phyloP scores from a whole-genome alignment of 495 filamentous ascomycete species.

The Aeminium ludgeri region DNA sequence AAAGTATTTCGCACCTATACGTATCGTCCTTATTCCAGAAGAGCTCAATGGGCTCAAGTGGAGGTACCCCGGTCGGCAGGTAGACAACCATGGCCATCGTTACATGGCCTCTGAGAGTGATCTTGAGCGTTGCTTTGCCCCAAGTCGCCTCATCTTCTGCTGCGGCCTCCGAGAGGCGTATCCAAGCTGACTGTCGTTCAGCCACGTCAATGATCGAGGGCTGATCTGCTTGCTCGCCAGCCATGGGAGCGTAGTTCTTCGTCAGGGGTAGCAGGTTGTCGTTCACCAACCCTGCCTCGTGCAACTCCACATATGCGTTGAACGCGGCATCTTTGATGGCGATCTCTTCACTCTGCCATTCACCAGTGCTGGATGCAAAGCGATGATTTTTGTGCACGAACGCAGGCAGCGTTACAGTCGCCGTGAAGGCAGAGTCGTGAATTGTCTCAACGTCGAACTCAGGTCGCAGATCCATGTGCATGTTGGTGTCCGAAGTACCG shows the following conservation, averaged over 20 bases:
- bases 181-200: neutral
- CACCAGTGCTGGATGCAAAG: conserved; percentile 28
- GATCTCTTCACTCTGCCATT: conserved; percentile 56
- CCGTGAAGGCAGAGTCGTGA: conserved; percentile 23
- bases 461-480: conserved; percentile 38
- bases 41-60: too few species aligned
- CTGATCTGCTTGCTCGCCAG: conserved; percentile 3
- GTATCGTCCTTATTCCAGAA: too few species aligned
- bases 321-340: conserved; percentile 76
- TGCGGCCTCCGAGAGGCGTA: neutral
- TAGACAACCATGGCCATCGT: too few species aligned
- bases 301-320: conserved; percentile 56
- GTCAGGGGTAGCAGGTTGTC: conserved; percentile 57
- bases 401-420: conserved; percentile 53
- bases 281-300: conserved; percentile 54
- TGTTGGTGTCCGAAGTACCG: conserved; percentile 34
- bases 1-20: too few species aligned
- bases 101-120: too few species aligned
- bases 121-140: too few species aligned
- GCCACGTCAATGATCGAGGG: conserved; percentile 6
- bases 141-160: too few species aligned
- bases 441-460: conserved; percentile 11
- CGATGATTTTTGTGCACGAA: conserved; percentile 51
- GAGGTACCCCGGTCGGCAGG: too few species aligned
- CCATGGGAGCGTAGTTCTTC: conserved; percentile 1